Base-by-base conservation (phyloP, 768 basidiomycete genomes). In the Suillus discolor region DNA sequence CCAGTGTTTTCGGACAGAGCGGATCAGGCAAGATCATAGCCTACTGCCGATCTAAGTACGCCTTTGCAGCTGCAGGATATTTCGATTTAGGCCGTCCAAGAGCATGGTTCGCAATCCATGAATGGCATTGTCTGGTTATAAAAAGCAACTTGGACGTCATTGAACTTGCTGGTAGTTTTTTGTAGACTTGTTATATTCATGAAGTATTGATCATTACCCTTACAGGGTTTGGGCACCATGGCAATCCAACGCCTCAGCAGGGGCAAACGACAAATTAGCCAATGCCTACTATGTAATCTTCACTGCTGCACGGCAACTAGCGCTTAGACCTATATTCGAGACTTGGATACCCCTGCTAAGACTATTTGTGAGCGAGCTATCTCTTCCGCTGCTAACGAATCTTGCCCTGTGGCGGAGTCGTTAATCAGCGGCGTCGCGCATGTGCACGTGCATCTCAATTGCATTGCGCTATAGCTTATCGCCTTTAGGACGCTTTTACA, bases 121-220 rank as follows among this genome's bases (percentile, higher is more conserved):
- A 88, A 95, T 44, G 84, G 88, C 2, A 78, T 89, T 44, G 77
- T 81, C 4, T 92, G 88, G 85, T 78, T 93, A 3, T 87, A 85
- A 49, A 85, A 84, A 63, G 84, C 85, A 59, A 92, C 91, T 4
- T 94, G 11, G 93, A 94, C 67, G 85, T 91, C 63, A 93, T 95
- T 61, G 91, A 91, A 11, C 79, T 90, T 44, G 89, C 92, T 7
- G 88, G 88, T 82, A 68, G 4, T 20, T 62, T 9, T 61, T 36
- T 31, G n/a, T 57, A 41, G 34, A 53, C 9, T 7, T 36, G 15
- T n/a, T n/a, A 38, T 12, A 60, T 34, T 63, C 59, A 62, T 63
- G 38, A 1, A 53, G 9, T 55, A 60, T n/a, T 28, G 41, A 42
- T 28, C 25, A 20, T 20, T 3, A 7, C 59, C 59, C 45, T 11